phyloP scores from a whole-genome alignment of 2,329 filamentous ascomycete genomes.

The Graphilbum fragrans region DNA sequence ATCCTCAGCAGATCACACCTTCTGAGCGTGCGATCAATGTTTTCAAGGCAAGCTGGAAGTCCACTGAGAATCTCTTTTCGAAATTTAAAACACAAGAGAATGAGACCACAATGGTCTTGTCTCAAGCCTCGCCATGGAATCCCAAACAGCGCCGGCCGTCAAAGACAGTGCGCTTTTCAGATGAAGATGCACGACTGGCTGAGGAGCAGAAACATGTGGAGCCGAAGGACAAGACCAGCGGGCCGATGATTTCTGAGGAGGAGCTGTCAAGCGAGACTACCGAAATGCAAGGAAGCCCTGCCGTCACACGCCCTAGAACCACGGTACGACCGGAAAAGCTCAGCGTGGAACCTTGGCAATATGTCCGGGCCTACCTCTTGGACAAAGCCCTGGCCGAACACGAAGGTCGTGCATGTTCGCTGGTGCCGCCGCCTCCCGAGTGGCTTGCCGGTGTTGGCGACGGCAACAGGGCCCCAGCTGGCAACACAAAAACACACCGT shows the following conservation, averaged over 20 bases:
- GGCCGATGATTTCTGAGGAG: too few species aligned
- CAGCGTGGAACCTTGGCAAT: conserved; percentile 8
- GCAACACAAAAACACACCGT: background rate
- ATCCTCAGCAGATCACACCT: background rate
- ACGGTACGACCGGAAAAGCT: background rate
- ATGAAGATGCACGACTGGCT: background rate
- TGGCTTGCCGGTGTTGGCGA: conserved; percentile 2
- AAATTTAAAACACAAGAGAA: conserved; percentile 8
- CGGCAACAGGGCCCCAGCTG: background rate
- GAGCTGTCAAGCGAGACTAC: background rate
- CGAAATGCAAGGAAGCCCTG: background rate
- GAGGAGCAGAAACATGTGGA: background rate
- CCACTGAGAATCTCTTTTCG: conserved; percentile 9
- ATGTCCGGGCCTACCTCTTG: conserved; percentile 7
- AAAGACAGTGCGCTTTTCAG: conserved; percentile 10
- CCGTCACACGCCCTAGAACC: background rate
- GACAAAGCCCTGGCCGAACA: conserved; percentile 7
- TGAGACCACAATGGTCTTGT: too few species aligned
- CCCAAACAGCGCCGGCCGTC: conserved; percentile 6
- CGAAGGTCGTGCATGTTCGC: conserved; percentile 5
- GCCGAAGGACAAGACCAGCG: background rate
- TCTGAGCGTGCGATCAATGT: background rate
- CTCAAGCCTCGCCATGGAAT: background rate
- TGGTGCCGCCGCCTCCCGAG: conserved; percentile 3
- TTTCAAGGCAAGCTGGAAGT: conserved; percentile 8